Evolutionary conservation across 257 asterid species (phyloP), one percentile per base, ranked within the genome.

Genomic region (Mitragyna speciosa): DNA sequence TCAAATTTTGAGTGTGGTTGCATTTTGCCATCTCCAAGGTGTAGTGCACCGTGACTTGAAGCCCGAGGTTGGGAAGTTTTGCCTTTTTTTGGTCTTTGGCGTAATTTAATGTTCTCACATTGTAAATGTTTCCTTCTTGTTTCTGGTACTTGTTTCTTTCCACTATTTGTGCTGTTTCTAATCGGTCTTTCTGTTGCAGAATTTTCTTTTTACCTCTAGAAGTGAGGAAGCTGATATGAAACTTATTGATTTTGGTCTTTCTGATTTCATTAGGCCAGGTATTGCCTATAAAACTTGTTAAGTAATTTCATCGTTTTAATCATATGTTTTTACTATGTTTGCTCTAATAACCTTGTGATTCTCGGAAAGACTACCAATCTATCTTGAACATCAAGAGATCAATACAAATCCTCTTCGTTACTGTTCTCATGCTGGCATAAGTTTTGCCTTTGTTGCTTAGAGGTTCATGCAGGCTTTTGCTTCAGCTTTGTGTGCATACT

Each of bases 21-120:
- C 98, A 39, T 95, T 93, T 90, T 95, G 99, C 80, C 99, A 95
- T 89, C 97, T 93, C 84, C 98, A 95, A 83, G 99, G 99, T 71
- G 99, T 95, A 70, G 98, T 95, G 72, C 99, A 95, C 86, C 98
- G 99, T 36, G 99, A 95, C 87, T 85, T 95, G 84, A 95, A 95
- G 89, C 99, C 99, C 39, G 99, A 95, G 99, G 98, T 95, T 73
- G 73, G 73, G 43, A 66, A 80, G 52, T 65, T 9, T 51, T 31
- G 22, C 67, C 12, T n/a, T 72, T 59, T 4, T 52, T 72, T 26
- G 10, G 43, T 43, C 20, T 75, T 20, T 64, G 12, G 17, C 28
- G 48, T 39, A 70, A 58, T 48, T 73, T 54, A 45, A 64, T 85
- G 72, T 31, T 61, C 74, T n/a, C 52, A 22, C 43, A 76, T 69